Percentiles rank a stretch among this genome's conserved stretches.
Evolutionary conservation across 148 eudicot genomes (phyloP).

Genomic region (Spergularia bocconei): DNA sequence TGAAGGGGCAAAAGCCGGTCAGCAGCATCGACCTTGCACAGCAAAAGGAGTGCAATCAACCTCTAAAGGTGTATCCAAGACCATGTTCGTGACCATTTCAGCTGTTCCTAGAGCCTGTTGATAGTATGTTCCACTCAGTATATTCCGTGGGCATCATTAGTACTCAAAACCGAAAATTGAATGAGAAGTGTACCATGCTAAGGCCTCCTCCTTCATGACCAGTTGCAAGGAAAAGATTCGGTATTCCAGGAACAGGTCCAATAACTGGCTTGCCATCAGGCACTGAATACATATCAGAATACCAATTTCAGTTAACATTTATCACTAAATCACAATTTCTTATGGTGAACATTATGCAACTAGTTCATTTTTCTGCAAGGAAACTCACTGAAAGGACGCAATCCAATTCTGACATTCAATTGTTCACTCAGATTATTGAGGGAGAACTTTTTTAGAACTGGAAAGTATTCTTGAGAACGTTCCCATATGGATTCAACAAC

Average conservation of each 20-base stretch:
- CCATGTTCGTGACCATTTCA: constrained; percentile 79
- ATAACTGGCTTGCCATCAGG: constrained; percentile 90
- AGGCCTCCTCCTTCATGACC: constrained; percentile 99
- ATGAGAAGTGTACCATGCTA: constrained; percentile 50
- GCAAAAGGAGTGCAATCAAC: constrained; percentile 61
- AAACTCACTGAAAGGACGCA: constrained; percentile 94
- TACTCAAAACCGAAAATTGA: neutral
- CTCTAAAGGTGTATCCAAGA: constrained; percentile 56
- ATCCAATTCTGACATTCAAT: constrained; percentile 70
- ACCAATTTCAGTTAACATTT: neutral
- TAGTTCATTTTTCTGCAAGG: neutral
- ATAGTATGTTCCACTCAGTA: neutral
- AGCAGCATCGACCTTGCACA: constrained; percentile 43
- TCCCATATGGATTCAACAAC: constrained; percentile 71
- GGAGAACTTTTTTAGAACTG: constrained; percentile 50
- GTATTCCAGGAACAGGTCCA: constrained; percentile 65
- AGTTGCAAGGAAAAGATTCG: constrained; percentile 72
- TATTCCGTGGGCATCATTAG: neutral
- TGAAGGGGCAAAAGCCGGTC: neutral
- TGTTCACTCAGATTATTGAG: constrained; percentile 39
- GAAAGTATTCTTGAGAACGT: constrained; percentile 72
- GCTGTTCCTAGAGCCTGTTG: constrained; percentile 88
- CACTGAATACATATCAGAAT: constrained; percentile 46
- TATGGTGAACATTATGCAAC: neutral
- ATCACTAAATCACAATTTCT: neutral